phyloP scores from a whole-genome alignment of 2,329 filamentous ascomycete species.

The Xylariales sp. region DNA sequence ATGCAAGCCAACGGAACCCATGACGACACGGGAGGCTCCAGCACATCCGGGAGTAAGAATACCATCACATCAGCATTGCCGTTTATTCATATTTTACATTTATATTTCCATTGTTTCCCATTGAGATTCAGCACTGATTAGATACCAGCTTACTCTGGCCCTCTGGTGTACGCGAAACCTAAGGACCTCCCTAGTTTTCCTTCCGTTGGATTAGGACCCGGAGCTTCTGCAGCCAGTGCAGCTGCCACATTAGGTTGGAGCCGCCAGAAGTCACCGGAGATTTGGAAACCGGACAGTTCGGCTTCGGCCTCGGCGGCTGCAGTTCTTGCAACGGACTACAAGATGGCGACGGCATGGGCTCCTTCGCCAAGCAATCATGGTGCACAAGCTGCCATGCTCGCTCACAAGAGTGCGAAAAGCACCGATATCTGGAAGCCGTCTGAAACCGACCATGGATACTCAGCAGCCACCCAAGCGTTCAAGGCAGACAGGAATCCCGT shows the following conservation, averaged over 20 bases:
- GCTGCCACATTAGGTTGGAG: conserved; percentile 72
- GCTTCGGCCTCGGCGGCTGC: conserved; percentile 43
- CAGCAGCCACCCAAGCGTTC: conserved; percentile 62
- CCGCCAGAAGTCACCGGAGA: conserved; percentile 60
- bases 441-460: conserved; percentile 49
- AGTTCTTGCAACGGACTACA: conserved; percentile 24
- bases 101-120: neutral
- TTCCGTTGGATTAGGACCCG: conserved; percentile 54
- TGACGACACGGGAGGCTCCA: conserved; percentile 2
- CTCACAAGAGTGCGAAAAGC: conserved; percentile 49
- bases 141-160: conserved; percentile 27
- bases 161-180: conserved; percentile 67
- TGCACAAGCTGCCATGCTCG: conserved; percentile 70
- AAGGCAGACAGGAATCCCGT: neutral
- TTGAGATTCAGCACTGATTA: neutral
- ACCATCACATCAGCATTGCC: no score
- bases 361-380: conserved; percentile 61
- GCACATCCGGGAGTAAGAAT: conserved; percentile 6
- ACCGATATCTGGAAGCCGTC: conserved; percentile 47
- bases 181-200: conserved; percentile 73
- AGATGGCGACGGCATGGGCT: conserved; percentile 48
- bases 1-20: neutral
- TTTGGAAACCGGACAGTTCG: conserved; percentile 62
- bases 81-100: neutral
- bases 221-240: conserved; percentile 63